A percentile compares a stretch with the other conserved stretches of the same genome.
Evolutionary conservation across 345 rosid species (phyloP).

Genomic region (Sisymbrium irio): DNA sequence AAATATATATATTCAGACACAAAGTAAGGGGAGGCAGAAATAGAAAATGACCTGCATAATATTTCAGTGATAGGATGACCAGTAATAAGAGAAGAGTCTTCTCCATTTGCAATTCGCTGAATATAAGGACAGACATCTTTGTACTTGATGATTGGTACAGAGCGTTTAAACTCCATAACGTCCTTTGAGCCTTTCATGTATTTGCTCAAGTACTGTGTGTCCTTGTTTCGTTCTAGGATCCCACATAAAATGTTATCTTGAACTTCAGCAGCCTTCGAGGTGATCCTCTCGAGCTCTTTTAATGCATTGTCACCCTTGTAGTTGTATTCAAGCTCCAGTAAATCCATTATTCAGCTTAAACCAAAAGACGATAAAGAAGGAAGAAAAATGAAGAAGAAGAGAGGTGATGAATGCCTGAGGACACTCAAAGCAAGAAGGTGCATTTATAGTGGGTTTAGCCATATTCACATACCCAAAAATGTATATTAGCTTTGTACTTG

Average conservation of each 20-base stretch:
- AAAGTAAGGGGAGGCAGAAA: slow-evolving; percentile 47
- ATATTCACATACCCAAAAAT: slow-evolving; percentile 21
- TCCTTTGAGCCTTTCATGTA: slow-evolving; percentile 51
- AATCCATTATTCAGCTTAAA: slow-evolving; percentile 13
- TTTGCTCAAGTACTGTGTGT: slow-evolving; percentile 56
- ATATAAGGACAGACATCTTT: slow-evolving; percentile 71
- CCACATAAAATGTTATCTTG: slow-evolving; percentile 56
- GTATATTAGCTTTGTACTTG: slow-evolving; percentile 20
- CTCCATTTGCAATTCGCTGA: slow-evolving; percentile 79
- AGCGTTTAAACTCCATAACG: slow-evolving; percentile 49
- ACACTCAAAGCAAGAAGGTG: slow-evolving; percentile 19
- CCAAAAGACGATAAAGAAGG: background rate
- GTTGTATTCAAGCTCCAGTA: slow-evolving; percentile 16
- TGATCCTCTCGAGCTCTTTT: slow-evolving; percentile 67
- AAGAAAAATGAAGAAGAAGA: slow-evolving; percentile 13
- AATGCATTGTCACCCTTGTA: slow-evolving; percentile 34
- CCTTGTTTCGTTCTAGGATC: slow-evolving; percentile 54
- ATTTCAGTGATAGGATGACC: slow-evolving; percentile 72
- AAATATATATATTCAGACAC: slow-evolving; percentile 19
- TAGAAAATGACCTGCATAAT: slow-evolving; percentile 58
- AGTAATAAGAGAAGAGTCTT: slow-evolving; percentile 63
- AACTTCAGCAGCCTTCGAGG: slow-evolving; percentile 53
- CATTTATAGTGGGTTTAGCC: slow-evolving; percentile 32
- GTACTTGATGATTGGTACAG: slow-evolving; percentile 73
- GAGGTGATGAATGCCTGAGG: slow-evolving; percentile 19